Percentiles rank a stretch among this genome's conserved stretches.
Conservation (phyloP, 1,139 yeast species). For the Suhomyces taliae region DNA sequence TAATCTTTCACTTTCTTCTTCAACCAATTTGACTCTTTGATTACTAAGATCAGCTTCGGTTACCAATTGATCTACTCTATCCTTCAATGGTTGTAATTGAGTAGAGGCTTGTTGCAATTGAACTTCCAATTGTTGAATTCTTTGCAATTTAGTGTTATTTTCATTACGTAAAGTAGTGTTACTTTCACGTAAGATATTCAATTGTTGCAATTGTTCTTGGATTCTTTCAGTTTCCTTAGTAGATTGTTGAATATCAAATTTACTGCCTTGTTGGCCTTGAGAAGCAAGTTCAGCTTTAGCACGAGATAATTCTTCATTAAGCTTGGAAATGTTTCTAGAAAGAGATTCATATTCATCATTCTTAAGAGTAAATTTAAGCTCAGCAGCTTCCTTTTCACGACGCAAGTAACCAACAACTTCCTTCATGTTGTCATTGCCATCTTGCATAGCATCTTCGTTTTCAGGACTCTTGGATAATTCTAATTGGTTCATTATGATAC, state of each 20-base stretch:
- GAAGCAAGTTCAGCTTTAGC: conserved; percentile 41
- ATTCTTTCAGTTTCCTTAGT: conserved; percentile 54
- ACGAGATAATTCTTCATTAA: conserved; percentile 45
- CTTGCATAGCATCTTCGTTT: conserved; percentile 13
- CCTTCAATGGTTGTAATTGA: conserved; percentile 23
- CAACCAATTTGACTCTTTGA: conserved; percentile 34
- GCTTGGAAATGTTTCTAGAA: conserved; percentile 41
- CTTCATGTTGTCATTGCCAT: conserved; percentile 31
- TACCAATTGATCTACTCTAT: conserved; percentile 22
- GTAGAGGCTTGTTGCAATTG: conserved; percentile 18
- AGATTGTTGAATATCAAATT: conserved; percentile 36
- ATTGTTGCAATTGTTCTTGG: conserved; percentile 61
- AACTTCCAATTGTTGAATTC: conserved; percentile 23
- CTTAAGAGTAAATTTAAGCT: conserved; percentile 53
- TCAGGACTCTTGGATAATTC: conserved; percentile 40
- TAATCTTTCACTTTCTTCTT: conserved; percentile 42
- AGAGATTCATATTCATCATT: conserved; percentile 51
- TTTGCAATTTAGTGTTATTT: conserved; percentile 24
- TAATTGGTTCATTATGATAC: conserved; percentile 66
- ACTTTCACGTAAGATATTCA: conserved; percentile 73
- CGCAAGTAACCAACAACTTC: conserved; percentile 66
- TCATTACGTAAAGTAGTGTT: conserved; percentile 68
- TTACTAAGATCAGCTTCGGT: conserved; percentile 31
- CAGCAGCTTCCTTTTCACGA: conserved; percentile 74
- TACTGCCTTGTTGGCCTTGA: background rate